These are phyloP conservation scores for Cotoneaster glaucophyllus DNA, from an alignment of 306 rosid species.

Conservation along the genomic window DNA sequence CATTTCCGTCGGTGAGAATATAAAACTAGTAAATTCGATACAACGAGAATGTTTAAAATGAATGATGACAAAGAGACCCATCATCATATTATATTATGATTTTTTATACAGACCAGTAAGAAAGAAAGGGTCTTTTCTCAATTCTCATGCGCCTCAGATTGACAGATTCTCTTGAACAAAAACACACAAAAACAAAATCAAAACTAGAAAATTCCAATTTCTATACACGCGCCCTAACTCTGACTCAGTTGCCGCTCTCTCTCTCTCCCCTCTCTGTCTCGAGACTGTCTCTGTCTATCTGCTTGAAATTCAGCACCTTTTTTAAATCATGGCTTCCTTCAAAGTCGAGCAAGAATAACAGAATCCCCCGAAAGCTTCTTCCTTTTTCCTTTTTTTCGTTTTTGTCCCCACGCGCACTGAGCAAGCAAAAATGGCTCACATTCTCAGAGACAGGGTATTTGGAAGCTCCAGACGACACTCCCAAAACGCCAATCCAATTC, in stretches of 20 bases:
- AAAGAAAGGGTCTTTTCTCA: neutral
- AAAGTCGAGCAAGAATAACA: constrained; percentile 52
- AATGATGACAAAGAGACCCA: neutral
- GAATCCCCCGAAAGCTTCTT: neutral
- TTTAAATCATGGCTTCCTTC: constrained; percentile 24
- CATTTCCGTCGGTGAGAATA: too few relatives aligned
- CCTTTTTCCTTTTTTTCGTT: neutral
- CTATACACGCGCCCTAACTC: neutral
- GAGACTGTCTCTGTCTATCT: neutral
- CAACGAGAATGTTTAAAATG: neutral
- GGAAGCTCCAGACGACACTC: constrained; percentile 35
- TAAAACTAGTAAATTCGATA: too few relatives aligned
- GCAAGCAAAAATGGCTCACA: constrained; percentile 35
- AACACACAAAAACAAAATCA: neutral
- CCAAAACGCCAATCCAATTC: neutral
- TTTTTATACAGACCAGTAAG: neutral
- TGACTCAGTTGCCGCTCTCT: neutral
- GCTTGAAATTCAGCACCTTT: constrained; percentile 6
- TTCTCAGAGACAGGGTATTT: constrained; percentile 39
- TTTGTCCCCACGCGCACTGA: neutral
- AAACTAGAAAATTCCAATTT: neutral
- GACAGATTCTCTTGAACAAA: neutral
- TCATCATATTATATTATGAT: neutral
- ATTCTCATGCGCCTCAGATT: neutral
- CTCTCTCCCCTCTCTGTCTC: neutral